A percentile compares a stretch with the other conserved stretches of the same genome.
These are phyloP conservation scores for Panaeolus cyanescens DNA, from an alignment of 768 basidiomycete species.

Conservation along the genomic window DNA sequence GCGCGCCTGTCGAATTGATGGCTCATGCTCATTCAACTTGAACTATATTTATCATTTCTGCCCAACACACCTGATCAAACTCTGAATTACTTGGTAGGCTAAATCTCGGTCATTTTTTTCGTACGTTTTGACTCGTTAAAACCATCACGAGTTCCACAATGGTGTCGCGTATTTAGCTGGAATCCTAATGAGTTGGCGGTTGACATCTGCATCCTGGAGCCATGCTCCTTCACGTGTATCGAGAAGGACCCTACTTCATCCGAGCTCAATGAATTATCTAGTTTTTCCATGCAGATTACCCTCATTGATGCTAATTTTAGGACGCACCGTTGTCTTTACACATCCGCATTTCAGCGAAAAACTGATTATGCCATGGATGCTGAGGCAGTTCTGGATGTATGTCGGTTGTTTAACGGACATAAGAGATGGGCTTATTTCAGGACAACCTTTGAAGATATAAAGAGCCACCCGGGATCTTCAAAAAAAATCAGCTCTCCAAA, in stretches of 20 bases:
- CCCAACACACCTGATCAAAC: neutral
- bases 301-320: neutral
- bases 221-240: neutral
- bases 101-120: neutral
- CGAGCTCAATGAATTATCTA: neutral
- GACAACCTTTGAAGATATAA: neutral
- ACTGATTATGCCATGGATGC: neutral
- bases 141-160: neutral
- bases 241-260: neutral
- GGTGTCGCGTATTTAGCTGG: neutral
- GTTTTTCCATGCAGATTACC: neutral
- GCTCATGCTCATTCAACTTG: no score
- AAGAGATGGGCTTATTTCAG: conserved; percentile 4
- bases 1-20: no score
- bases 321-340: neutral
- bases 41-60: no score
- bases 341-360: neutral
- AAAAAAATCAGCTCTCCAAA: neutral
- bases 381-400: conserved; percentile 21
- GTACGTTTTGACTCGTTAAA: neutral
- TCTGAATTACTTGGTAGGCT: neutral
- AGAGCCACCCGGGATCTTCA: neutral
- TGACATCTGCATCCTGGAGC: neutral
- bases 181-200: neutral
- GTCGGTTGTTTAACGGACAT: conserved; percentile 31